A percentile compares a stretch with the other conserved stretches of the same genome.
Conservation (phyloP, 768 basidiomycete genomes). For the Boletus speciosus region DNA sequence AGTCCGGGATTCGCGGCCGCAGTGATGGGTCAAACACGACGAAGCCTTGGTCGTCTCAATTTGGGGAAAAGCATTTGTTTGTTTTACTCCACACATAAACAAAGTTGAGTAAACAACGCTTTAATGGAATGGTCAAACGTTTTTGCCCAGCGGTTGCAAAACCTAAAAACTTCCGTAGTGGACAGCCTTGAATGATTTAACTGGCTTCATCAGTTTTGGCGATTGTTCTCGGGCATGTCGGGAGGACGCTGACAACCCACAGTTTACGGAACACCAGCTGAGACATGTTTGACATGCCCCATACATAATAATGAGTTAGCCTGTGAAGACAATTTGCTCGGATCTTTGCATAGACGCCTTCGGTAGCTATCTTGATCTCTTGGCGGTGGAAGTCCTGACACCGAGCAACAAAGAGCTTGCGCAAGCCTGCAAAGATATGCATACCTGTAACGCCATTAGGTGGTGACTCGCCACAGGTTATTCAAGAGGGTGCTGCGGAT, state of each 20-base stretch:
- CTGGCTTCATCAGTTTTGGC: neutral
- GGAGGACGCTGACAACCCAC: neutral
- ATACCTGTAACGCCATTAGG: neutral
- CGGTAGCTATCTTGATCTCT: neutral
- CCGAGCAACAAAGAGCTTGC: too few relatives aligned
- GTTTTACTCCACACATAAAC: neutral
- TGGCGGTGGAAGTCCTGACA: neutral
- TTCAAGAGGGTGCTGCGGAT: neutral
- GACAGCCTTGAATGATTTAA: neutral
- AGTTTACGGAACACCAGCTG: neutral
- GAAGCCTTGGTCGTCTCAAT: neutral
- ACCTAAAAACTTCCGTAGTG: conserved; percentile 6
- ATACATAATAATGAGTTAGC: neutral
- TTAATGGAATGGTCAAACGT: neutral
- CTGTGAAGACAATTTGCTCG: neutral
- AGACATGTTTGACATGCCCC: neutral
- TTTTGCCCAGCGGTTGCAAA: neutral
- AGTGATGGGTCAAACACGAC: neutral
- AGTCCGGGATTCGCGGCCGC: too few relatives aligned
- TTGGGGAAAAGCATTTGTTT: neutral
- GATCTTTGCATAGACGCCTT: neutral
- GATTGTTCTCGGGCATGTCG: neutral
- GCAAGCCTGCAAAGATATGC: neutral
- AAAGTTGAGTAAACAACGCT: neutral
- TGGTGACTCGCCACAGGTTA: neutral